phyloP scores from a whole-genome alignment of 108 stramenopile species.

The Cyclostephanos invisitatus region DNA sequence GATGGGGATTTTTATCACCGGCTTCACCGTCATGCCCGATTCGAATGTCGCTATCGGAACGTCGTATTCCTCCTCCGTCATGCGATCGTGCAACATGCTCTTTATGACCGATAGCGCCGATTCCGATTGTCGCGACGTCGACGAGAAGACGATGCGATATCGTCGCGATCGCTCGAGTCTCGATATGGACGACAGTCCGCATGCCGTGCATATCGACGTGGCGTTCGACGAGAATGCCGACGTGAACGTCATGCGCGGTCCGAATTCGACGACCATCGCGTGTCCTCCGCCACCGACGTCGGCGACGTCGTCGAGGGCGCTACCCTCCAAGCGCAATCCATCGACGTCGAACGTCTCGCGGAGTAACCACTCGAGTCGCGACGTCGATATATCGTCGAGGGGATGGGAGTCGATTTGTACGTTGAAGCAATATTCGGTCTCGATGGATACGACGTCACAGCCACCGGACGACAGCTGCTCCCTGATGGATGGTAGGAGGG shows the following conservation, averaged over 20 bases:
- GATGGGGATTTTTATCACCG: constrained; percentile 85
- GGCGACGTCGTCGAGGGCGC: constrained; percentile 36
- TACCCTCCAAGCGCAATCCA: constrained; percentile 60
- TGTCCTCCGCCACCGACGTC: not conserved
- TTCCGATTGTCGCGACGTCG: not conserved
- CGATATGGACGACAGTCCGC: constrained; percentile 62
- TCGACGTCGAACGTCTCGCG: constrained; percentile 90
- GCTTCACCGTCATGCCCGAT: constrained; percentile 58
- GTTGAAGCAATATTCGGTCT: constrained; percentile 86
- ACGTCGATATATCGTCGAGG: constrained; percentile 42
- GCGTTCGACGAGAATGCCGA: constrained; percentile 98
- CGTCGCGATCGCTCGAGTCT: constrained; percentile 90
- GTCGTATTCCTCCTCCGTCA: constrained; percentile 96
- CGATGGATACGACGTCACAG: constrained; percentile 46
- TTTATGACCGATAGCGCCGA: constrained; percentile 57
- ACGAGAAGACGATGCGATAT: constrained; percentile 56
- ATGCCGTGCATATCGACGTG: constrained; percentile 84
- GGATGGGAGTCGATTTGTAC: constrained; percentile 40
- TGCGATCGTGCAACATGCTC: constrained; percentile 90
- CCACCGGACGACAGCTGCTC: constrained; percentile 54
- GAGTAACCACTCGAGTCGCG: constrained; percentile 86
- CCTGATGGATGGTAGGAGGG: constrained; percentile 73
- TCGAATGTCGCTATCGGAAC: constrained; percentile 85
- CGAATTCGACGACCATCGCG: constrained; percentile 88
- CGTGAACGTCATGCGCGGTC: constrained; percentile 97